Conservation (phyloP, 768 basidiomycete genomes). For the Boletellus sp. region DNA sequence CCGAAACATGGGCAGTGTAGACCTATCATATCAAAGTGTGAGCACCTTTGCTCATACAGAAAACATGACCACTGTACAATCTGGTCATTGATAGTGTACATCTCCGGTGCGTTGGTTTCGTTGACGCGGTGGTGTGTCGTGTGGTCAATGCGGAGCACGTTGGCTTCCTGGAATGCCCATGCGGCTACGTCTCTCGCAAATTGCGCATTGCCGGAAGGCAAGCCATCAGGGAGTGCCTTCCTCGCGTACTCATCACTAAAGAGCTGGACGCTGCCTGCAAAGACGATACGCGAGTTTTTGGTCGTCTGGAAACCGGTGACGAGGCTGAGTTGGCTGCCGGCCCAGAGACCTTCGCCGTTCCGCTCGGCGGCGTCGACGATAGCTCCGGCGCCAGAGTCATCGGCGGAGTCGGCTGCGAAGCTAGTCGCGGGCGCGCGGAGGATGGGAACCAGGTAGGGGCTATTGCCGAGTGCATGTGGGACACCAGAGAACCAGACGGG, state of each 20-base stretch:
- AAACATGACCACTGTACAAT: slow-evolving; percentile 46
- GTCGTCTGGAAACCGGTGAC: slow-evolving; percentile 89
- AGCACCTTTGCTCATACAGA: not conserved
- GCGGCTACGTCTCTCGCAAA: slow-evolving; percentile 72
- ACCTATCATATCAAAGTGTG: slow-evolving; percentile 42
- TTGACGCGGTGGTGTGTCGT: slow-evolving; percentile 71
- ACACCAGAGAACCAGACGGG: slow-evolving; percentile 78
- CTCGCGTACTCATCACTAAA: slow-evolving; percentile 74
- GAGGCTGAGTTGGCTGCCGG: slow-evolving; percentile 70
- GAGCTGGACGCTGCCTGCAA: slow-evolving; percentile 76
- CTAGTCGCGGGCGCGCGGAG: slow-evolving; percentile 72
- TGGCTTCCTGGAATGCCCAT: slow-evolving; percentile 90
- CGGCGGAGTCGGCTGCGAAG: slow-evolving; percentile 67
- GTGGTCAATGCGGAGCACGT: slow-evolving; percentile 73
- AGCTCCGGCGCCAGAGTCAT: slow-evolving; percentile 54
- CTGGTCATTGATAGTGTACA: slow-evolving; percentile 84
- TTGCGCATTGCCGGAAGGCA: slow-evolving; percentile 68
- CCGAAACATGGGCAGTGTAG: slow-evolving; percentile 70
- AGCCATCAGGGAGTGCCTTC: slow-evolving; percentile 58
- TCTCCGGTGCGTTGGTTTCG: slow-evolving; percentile 55
- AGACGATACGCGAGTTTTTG: slow-evolving; percentile 72
- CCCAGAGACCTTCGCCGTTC: slow-evolving; percentile 78
- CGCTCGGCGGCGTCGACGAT: slow-evolving; percentile 69
- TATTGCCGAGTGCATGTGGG: slow-evolving; percentile 60
- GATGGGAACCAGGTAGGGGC: slow-evolving; percentile 80